Evolutionary conservation across 2,329 filamentous ascomycete genomes (phyloP), one percentile per base, ranked within the genome.

Genomic region (Pyricularia grisea): DNA sequence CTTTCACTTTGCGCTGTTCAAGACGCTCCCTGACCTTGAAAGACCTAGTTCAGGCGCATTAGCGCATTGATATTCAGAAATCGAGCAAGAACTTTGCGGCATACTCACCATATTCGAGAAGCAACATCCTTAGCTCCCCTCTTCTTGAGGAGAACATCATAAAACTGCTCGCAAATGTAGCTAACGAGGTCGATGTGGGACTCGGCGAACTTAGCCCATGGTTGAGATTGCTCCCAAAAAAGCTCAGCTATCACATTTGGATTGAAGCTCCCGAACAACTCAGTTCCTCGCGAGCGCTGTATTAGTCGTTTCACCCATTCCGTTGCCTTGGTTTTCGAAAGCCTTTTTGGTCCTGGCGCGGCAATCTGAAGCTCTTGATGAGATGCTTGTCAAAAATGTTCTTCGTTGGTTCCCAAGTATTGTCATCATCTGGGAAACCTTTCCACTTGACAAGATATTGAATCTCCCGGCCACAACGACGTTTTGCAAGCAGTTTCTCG

Each of bases 221-320:
- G 76, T 30, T 70, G 36, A 69, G 73, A 77, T 68, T 80, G 77
- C 64, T n/a, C n/a, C n/a, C n/a, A n/a, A n/a, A n/a, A n/a, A n/a
- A n/a, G n/a, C n/a, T n/a, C n/a, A n/a, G n/a, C 76, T 3, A 79
- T 72, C 5, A 79, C 73, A 12, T 78, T 61, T 0, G 79, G 78
- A 64, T 78, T 78, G 71, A 75, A 79, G 0, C 74, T 75, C 4
- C 79, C 78, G 0, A 76, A 75, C 25, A 80, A 74, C 68, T 80
- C 78, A 9, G 77, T 73, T 6, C 78, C 78, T 4, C 75, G 71
- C 7, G 66, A 76, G 11, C 69, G 66, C 36, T 23, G 69, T 72
- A 80, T 76, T 3, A 76, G 28, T 0, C 64, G 12, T 66, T 74
- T 73, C 31, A 78, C 76, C 12, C 74, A 58, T 0, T 70, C 33